Percentiles rank a stretch among this genome's conserved stretches.
These are phyloP conservation scores for Primulina huaijiensis DNA, from an alignment of 257 asterid species.

Conservation along the genomic window DNA sequence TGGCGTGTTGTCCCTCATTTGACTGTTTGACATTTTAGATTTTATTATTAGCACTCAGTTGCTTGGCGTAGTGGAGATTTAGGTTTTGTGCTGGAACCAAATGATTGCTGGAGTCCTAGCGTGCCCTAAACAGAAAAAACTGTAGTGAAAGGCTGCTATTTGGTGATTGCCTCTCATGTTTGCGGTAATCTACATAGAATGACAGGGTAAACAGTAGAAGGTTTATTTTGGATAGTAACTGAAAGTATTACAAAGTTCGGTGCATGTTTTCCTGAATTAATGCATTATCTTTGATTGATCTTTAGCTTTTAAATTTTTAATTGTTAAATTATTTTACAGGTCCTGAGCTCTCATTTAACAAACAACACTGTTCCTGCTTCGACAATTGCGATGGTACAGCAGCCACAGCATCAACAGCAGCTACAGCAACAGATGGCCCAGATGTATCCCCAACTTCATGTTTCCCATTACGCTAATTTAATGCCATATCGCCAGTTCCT, in stretches of 20 bases:
- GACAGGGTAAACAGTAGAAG: not conserved
- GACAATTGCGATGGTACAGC: slow-evolving; percentile 68
- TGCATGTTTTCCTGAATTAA: no score
- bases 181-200: not conserved
- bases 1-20: not conserved
- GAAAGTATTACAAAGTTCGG: not conserved
- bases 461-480: slow-evolving; percentile 72
- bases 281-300: not conserved
- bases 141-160: not conserved
- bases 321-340: slow-evolving; percentile 38
- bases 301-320: slow-evolving; percentile 3
- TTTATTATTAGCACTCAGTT: not conserved
- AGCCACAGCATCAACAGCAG: slow-evolving; percentile 58
- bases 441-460: slow-evolving; percentile 91
- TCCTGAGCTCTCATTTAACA: slow-evolving; percentile 46
- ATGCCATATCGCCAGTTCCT: slow-evolving; percentile 86
- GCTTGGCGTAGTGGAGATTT: slow-evolving; percentile 6
- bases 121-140: not conserved
- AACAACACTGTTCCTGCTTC: slow-evolving; percentile 54
- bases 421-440: slow-evolving; percentile 64
- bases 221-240: slow-evolving; percentile 2
- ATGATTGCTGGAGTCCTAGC: not conserved
- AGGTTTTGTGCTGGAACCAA: slow-evolving; percentile 7
- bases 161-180: slow-evolving; percentile 1
- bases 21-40: not conserved